Evolutionary conservation across 1,284 basidiomycete species (phyloP).

Genomic region (Vanrija pseudolonga): DNA sequence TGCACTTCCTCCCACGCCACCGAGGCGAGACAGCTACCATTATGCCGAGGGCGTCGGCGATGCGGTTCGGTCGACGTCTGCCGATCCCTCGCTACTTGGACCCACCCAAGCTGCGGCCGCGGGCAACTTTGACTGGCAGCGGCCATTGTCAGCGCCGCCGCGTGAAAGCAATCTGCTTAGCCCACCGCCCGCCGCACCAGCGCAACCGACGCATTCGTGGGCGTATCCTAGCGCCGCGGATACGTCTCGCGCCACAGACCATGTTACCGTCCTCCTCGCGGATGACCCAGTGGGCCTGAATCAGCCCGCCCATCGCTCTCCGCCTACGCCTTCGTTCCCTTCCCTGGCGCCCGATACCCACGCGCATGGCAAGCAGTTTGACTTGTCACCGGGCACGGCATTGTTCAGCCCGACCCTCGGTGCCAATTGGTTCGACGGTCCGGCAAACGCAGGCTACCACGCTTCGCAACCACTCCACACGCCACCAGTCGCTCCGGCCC

Average conservation of each 20-base stretch:
- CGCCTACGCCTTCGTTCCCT: background rate
- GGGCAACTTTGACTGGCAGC: constrained; percentile 1
- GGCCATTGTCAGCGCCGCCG: constrained; percentile 4
- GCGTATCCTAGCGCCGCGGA: too few relatives aligned
- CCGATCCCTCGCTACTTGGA: too few relatives aligned
- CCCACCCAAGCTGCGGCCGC: background rate
- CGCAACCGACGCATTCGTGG: background rate
- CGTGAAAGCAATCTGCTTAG: background rate
- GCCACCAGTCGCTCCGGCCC: background rate
- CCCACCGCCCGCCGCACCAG: background rate
- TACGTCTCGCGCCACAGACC: too few relatives aligned
- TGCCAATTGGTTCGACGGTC: background rate
- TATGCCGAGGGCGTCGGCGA: too few relatives aligned
- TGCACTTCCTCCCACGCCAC: too few relatives aligned
- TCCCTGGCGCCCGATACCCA: background rate
- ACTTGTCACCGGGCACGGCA: background rate
- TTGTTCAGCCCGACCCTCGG: background rate
- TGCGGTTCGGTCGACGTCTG: too few relatives aligned
- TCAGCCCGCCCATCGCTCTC: too few relatives aligned
- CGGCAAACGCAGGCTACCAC: background rate
- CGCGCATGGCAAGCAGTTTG: background rate
- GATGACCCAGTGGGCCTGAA: too few relatives aligned
- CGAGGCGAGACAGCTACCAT: too few relatives aligned
- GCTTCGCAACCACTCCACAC: background rate
- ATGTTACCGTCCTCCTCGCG: too few relatives aligned